Conservation (phyloP, 2,329 filamentous ascomycete genomes). For the Epichloe typhina region DNA sequence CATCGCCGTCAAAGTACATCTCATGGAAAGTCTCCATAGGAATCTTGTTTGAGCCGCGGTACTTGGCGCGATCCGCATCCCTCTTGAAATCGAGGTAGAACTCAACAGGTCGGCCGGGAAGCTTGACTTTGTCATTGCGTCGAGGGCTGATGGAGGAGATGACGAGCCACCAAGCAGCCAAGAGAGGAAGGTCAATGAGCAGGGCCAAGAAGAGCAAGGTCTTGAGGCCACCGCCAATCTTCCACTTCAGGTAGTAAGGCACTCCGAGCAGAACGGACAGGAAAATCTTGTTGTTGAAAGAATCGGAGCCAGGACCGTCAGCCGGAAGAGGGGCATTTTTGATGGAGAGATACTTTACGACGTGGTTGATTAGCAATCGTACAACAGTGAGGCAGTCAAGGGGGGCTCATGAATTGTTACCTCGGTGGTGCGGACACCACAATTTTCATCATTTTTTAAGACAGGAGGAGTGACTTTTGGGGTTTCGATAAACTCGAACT, state of each 20-base stretch:
- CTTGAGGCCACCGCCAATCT: constrained; percentile 78
- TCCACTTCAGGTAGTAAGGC: constrained; percentile 71
- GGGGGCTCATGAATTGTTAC: constrained; percentile 16
- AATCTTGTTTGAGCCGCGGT: constrained; percentile 67
- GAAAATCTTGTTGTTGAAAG: constrained; percentile 75
- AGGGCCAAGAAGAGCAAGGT: constrained; percentile 77
- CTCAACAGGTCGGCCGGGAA: constrained; percentile 77
- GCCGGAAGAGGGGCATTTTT: constrained; percentile 90
- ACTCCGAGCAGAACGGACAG: constrained; percentile 55
- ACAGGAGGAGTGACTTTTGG: constrained; percentile 34
- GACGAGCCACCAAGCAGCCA: constrained; percentile 71
- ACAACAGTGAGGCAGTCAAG: neutral
- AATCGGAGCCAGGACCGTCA: constrained; percentile 70
- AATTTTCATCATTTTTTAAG: constrained; percentile 55
- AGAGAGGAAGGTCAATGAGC: constrained; percentile 65
- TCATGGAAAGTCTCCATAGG: constrained; percentile 91
- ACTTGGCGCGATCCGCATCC: constrained; percentile 47
- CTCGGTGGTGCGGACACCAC: constrained; percentile 29
- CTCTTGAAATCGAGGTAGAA: constrained; percentile 79
- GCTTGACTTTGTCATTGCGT: constrained; percentile 82
- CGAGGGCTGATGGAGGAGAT: constrained; percentile 72
- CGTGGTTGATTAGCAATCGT: neutral
- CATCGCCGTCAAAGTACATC: constrained; percentile 92
- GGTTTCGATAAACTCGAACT: constrained; percentile 31
- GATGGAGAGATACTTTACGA: constrained; percentile 46